Conservation (phyloP, 108 stramenopile species). For the Nitzschia sp. region DNA sequence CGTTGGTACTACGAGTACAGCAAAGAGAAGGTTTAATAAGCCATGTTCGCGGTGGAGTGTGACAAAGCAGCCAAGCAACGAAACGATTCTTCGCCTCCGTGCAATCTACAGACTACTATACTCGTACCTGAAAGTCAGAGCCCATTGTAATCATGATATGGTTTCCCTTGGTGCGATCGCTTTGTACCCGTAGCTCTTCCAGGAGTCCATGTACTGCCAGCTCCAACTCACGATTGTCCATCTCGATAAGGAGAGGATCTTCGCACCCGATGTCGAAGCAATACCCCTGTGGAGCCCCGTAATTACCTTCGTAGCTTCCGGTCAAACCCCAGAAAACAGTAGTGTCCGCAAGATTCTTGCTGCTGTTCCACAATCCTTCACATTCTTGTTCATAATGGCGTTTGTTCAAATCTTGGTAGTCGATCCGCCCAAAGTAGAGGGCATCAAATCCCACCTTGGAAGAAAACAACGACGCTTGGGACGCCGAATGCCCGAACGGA, state of each 20-base stretch:
- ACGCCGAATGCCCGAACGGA: constrained; percentile 96
- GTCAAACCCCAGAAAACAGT: constrained; percentile 89
- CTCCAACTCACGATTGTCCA: constrained; percentile 37
- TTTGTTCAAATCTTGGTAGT: constrained; percentile 87
- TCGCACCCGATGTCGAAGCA: constrained; percentile 69
- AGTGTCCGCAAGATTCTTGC: constrained; percentile 19
- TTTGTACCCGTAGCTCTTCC: constrained; percentile 49
- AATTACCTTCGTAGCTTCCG: constrained; percentile 78
- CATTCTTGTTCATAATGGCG: constrained; percentile 64
- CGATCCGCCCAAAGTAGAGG: constrained; percentile 93
- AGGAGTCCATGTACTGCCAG: constrained; percentile 53
- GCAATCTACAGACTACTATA: too few relatives aligned
- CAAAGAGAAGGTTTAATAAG: too few relatives aligned
- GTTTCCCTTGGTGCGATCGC: constrained; percentile 68
- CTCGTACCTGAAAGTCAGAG: constrained; percentile 63
- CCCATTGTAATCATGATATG: constrained; percentile 93
- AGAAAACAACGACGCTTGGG: constrained; percentile 87
- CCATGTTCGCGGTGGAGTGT: neutral
- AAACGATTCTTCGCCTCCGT: too few relatives aligned
- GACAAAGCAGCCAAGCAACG: too few relatives aligned
- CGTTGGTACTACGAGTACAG: constrained; percentile 18
- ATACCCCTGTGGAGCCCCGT: constrained; percentile 74
- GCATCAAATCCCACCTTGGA: constrained; percentile 86
- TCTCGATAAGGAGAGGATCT: constrained; percentile 57
- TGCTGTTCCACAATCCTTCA: constrained; percentile 85